phyloP scores from a whole-genome alignment of 2,329 filamentous ascomycete species.

The Aspergillus ibericus region DNA sequence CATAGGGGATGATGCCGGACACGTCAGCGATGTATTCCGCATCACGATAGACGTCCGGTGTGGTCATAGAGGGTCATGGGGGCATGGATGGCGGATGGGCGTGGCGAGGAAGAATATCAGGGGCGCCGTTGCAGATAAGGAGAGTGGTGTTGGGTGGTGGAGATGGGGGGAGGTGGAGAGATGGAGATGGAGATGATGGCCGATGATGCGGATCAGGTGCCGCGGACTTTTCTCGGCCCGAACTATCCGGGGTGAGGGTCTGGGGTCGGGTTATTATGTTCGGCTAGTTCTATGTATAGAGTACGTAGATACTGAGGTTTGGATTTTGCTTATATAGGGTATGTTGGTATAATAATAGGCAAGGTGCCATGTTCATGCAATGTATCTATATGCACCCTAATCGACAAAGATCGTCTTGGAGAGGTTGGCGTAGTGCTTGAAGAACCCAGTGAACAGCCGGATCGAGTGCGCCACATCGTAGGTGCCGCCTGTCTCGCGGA shows the following conservation, averaged over 20 bases:
- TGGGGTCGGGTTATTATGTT: neutral
- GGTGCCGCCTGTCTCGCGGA: slow-evolving; percentile 85
- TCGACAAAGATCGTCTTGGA: slow-evolving; percentile 84
- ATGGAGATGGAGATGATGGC: neutral
- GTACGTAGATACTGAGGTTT: neutral
- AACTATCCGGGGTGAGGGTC: neutral
- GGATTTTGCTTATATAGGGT: too few relatives aligned
- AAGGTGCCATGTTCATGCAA: too few relatives aligned
- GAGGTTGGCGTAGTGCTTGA: slow-evolving; percentile 76
- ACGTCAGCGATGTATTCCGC: slow-evolving; percentile 49
- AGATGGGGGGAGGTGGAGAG: neutral
- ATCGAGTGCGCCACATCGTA: slow-evolving; percentile 86
- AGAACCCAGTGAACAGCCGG: slow-evolving; percentile 83
- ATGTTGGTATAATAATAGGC: too few relatives aligned
- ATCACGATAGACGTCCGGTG: slow-evolving; percentile 48
- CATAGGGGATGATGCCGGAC: slow-evolving; percentile 36
- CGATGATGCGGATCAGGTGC: slow-evolving; percentile 2
- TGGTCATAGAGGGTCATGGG: slow-evolving; percentile 51
- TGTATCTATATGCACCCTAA: slow-evolving; percentile 39
- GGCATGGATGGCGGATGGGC: slow-evolving; percentile 29
- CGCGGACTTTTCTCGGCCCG: slow-evolving; percentile 25
- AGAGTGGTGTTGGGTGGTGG: neutral
- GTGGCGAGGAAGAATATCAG: neutral
- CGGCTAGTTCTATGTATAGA: neutral
- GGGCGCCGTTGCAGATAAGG: slow-evolving; percentile 2